Percentiles rank a stretch among this genome's conserved stretches.
Conservation (phyloP, 2,329 filamentous ascomycete species). For the Xylariales sp. region DNA sequence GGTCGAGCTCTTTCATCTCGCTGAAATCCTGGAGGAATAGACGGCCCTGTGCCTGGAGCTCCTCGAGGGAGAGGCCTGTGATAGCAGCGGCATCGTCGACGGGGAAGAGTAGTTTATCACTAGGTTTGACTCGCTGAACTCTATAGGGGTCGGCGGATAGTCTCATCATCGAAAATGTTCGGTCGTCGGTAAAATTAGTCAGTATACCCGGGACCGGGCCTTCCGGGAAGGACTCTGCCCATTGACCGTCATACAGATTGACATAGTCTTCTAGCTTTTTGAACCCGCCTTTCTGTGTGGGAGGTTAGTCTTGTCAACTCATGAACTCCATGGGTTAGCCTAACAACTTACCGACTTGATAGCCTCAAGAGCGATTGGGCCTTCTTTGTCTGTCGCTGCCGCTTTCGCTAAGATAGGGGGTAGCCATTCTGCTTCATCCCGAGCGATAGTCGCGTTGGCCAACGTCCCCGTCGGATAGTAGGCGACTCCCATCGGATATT, state of each 20-base stretch:
- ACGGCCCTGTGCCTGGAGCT: constrained; percentile 52
- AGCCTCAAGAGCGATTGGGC: constrained; percentile 16
- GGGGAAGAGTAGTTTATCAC: constrained; percentile 53
- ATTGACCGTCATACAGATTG: constrained; percentile 57
- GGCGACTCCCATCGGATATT: constrained; percentile 33
- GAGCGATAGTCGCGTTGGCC: constrained; percentile 36
- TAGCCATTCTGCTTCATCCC: constrained; percentile 32
- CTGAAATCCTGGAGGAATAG: constrained; percentile 59
- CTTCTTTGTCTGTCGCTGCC: constrained; percentile 14
- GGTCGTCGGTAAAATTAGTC: constrained; percentile 59
- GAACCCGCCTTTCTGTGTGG: constrained; percentile 29
- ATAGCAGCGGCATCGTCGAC: constrained; percentile 51
- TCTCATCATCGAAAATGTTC: constrained; percentile 61
- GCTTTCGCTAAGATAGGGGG: constrained; percentile 25
- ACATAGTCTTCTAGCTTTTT: constrained; percentile 52
- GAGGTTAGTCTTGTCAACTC: constrained; percentile 11
- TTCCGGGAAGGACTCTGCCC: constrained; percentile 52
- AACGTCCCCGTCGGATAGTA: constrained; percentile 33
- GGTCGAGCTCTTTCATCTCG: constrained; percentile 48
- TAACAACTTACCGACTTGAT: constrained; percentile 28
- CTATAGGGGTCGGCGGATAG: constrained; percentile 57
- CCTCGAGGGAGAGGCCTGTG: constrained; percentile 48
- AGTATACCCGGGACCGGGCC: constrained; percentile 53
- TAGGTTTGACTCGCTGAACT: constrained; percentile 50
- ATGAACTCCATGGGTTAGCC: background rate